These are phyloP conservation scores for Yamadazyma nakazawae DNA, from an alignment of 805 yeast species.

Conservation along the genomic window DNA sequence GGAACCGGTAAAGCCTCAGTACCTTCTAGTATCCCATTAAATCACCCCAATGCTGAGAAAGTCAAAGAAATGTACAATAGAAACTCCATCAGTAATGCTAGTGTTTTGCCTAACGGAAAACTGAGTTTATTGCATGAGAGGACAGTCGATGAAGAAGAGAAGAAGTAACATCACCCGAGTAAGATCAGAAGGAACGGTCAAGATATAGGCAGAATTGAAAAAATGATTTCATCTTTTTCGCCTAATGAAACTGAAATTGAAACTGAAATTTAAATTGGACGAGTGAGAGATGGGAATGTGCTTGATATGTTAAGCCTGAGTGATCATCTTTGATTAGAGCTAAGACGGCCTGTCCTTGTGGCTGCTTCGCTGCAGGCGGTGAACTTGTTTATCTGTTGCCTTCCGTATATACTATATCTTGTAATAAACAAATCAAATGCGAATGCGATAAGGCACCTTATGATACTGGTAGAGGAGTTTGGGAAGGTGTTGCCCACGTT, in stretches of 20 bases:
- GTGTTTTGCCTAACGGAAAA: conserved; percentile 46
- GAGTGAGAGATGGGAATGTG: too few species aligned
- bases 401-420: not conserved
- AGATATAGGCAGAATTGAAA: not conserved
- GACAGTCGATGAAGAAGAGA: conserved; percentile 26
- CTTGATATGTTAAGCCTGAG: too few species aligned
- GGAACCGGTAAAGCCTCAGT: conserved; percentile 23
- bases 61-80: conserved; percentile 56
- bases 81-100: conserved; percentile 52
- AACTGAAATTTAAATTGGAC: too few species aligned
- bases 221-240: too few species aligned
- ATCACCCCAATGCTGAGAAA: conserved; percentile 54
- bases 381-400: not conserved
- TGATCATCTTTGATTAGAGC: too few species aligned
- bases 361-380: not conserved
- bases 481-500: not conserved
- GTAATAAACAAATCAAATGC: not conserved
- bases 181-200: not conserved
- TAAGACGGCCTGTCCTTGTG: not conserved
- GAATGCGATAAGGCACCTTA: not conserved
- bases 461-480: not conserved
- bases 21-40: conserved; percentile 37
- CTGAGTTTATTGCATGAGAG: conserved; percentile 55
- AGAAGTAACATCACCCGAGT: not conserved
- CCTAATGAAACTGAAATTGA: too few species aligned